These are phyloP conservation scores for Xylaria digitata DNA, from an alignment of 2,329 filamentous ascomycete genomes.

Conservation along the genomic window DNA sequence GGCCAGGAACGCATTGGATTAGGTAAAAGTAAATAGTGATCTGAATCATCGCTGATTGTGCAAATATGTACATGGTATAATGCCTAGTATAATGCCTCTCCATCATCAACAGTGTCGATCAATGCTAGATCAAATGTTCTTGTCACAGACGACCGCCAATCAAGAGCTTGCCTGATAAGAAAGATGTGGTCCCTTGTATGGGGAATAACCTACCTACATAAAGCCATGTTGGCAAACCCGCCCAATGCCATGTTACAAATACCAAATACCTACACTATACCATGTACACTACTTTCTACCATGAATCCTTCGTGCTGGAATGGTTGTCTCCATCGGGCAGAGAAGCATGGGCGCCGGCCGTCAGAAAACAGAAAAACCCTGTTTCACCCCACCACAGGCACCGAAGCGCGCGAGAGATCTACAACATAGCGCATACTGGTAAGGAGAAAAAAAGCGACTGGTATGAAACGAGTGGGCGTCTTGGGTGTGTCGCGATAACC, in stretches of 20 bases:
- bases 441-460: background rate
- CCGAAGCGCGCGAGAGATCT: constrained; percentile 28
- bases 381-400: constrained; percentile 18
- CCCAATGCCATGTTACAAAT: constrained; percentile 21
- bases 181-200: constrained; percentile 26
- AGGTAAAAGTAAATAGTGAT: constrained; percentile 8
- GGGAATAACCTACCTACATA: constrained; percentile 10
- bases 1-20: constrained; percentile 10
- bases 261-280: background rate
- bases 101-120: constrained; percentile 13
- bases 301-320: constrained; percentile 22
- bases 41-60: constrained; percentile 9
- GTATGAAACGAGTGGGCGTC: constrained; percentile 19
- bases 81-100: background rate
- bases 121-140: constrained; percentile 16
- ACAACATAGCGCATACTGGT: background rate
- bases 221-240: constrained; percentile 12
- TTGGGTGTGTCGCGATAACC: constrained; percentile 2
- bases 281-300: background rate
- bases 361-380: constrained; percentile 10
- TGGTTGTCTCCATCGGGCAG: constrained; percentile 21
- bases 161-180: constrained; percentile 16
- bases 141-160: constrained; percentile 19
- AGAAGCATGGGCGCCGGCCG: constrained; percentile 23
- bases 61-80: constrained; percentile 2